Percentiles rank a stretch among this genome's conserved stretches.
Conservation (phyloP, 768 basidiomycete genomes). For the Rhodotorula paludigena region DNA sequence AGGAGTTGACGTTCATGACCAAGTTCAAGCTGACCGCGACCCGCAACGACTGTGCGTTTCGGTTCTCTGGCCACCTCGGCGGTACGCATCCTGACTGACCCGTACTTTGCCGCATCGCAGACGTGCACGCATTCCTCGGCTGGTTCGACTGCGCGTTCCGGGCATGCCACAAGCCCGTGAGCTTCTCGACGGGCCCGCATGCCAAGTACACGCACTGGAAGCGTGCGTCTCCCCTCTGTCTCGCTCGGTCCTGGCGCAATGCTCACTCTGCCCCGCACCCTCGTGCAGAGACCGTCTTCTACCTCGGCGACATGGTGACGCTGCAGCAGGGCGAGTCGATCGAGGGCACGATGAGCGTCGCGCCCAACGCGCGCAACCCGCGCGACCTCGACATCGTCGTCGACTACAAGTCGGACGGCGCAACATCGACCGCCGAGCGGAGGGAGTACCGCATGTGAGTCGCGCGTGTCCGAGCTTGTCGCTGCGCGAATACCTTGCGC, state of each 20-base stretch:
- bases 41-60: conserved; percentile 79
- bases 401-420: conserved; percentile 58
- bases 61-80: conserved; percentile 3
- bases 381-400: conserved; percentile 89
- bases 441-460: conserved; percentile 40
- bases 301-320: conserved; percentile 73
- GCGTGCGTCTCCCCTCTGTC: conserved; percentile 20
- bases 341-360: conserved; percentile 66
- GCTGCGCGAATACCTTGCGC: too few species aligned
- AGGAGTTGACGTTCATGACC: conserved; percentile 80
- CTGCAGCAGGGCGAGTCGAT: conserved; percentile 61
- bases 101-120: too few species aligned
- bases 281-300: conserved; percentile 89
- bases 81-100: not conserved
- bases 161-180: conserved; percentile 89
- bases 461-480: too few species aligned
- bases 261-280: not conserved
- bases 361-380: conserved; percentile 86
- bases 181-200: conserved; percentile 96
- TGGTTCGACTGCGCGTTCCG: conserved; percentile 98
- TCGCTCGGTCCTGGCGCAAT: not conserved
- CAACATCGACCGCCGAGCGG: conserved; percentile 13
- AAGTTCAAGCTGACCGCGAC: conserved; percentile 75
- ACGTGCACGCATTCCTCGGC: conserved; percentile 93
- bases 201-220: conserved; percentile 60